phyloP scores from a whole-genome alignment of 2,329 filamentous ascomycete genomes.

The Epicoccum sorghinum region DNA sequence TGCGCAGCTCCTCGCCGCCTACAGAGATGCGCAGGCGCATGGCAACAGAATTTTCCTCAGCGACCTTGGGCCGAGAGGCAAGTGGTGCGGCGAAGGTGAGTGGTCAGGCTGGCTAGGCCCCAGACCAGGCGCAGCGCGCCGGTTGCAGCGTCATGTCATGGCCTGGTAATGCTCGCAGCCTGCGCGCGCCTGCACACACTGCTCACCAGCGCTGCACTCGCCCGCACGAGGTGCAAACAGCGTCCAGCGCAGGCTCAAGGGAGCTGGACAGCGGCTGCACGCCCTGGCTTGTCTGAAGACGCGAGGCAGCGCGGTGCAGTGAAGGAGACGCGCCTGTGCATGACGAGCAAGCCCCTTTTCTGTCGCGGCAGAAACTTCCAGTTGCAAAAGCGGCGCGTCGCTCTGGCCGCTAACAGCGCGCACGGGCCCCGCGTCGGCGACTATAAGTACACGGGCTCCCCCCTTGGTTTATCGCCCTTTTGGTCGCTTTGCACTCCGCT shows the following conservation, averaged over 20 bases:
- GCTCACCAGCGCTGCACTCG: conserved; percentile 13
- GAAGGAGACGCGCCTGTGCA: conserved; percentile 25
- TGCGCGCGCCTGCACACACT: not conserved
- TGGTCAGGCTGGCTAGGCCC: conserved; percentile 26
- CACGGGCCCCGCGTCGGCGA: conserved; percentile 17
- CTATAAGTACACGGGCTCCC: conserved; percentile 34
- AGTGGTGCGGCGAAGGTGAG: conserved; percentile 32
- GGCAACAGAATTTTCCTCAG: conserved; percentile 23
- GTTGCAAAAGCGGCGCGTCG: conserved; percentile 31
- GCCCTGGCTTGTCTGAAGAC: conserved; percentile 15
- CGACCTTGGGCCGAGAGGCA: conserved; percentile 22
- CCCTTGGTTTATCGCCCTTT: conserved; percentile 35
- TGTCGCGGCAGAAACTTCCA: conserved; percentile 32
- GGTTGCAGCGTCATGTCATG: conserved; percentile 38
- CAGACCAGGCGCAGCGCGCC: conserved; percentile 10
- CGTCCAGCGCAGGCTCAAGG: not conserved
- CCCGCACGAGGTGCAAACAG: not conserved
- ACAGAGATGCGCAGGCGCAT: conserved; percentile 10
- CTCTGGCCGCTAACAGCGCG: conserved; percentile 16
- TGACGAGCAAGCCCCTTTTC: conserved; percentile 34
- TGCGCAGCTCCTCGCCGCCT: conserved; percentile 10
- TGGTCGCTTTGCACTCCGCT: conserved; percentile 35
- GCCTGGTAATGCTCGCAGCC: conserved; percentile 15
- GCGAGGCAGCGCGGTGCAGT: conserved; percentile 18
- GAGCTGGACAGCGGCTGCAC: not conserved